Base-by-base conservation (phyloP, 202 grass and related monocot genomes). In the Dendrocalamus latiflorus region DNA sequence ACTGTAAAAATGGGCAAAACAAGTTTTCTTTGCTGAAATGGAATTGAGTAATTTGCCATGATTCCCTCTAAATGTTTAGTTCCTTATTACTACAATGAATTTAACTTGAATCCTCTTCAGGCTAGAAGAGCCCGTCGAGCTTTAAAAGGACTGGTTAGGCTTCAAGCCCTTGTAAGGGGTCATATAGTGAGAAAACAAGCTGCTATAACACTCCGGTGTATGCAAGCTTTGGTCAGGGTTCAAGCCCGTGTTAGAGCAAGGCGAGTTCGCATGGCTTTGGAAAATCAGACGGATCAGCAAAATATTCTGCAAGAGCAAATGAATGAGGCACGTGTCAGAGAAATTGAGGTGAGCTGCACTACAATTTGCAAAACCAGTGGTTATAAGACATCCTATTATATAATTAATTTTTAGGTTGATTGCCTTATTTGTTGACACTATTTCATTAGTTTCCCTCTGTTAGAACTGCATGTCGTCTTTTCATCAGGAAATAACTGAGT, bases 111-210 rank as follows among this genome's bases (percentile, higher is more conserved):
- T 78, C 51, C 63, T 68, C 83, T 98, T 93, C 75, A 98, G 93
- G 93, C 95, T 87, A 93, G 93, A 90, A 84, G 93, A 88, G 95
- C 95, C 37, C 90, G 92, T 18, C 83, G 93, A 79, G 92, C 93
- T 86, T 85, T 98, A 74, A 98, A 90, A 82, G 95, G 95, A 58
- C 53, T 98, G 34, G 93, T 98, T 67, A 95, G 93, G 86, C 87
- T 98, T 77, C 95, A 98, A 75, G 95, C 95, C 47, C 95, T 98
- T 72, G 95, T 93, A 76, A 93, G 95, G 78, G 95, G 95, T 75
- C 87, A 98, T 84, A 90, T 92, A 54, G 93, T 98, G 24, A 93
- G 95, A 95, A 98, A 98, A 83, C 95, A 98, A 88, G 95, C 95
- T 76, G 93, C 89, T 55, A 92, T 88, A 18, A 98, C 93, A 56